Conservation (phyloP, 768 basidiomycete species). For the Strobilomyces dryophilus region DNA sequence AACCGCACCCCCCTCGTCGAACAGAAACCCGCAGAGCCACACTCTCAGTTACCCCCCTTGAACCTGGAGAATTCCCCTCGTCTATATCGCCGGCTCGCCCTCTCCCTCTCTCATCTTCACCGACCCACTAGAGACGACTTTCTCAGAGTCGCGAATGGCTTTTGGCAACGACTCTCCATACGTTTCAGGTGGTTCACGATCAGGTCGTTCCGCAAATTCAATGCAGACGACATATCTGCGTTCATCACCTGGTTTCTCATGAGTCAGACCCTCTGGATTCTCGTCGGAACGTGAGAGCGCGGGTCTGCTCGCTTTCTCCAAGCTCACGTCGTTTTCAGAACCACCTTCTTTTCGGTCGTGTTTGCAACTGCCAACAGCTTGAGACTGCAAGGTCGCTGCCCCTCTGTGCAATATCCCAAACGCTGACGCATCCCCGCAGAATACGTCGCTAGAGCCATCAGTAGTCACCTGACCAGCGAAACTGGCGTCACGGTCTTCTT, state of each 20-base stretch:
- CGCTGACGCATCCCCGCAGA: conserved; percentile 39
- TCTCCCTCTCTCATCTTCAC: conserved; percentile 70
- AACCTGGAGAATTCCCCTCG: conserved; percentile 68
- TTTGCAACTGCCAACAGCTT: conserved; percentile 89
- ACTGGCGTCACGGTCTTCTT: conserved; percentile 95
- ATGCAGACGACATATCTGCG: conserved; percentile 94
- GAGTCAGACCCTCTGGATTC: conserved; percentile 94
- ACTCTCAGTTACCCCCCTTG: conserved; percentile 25
- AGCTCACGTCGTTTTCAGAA: conserved; percentile 42
- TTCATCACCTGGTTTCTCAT: conserved; percentile 95
- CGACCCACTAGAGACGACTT: conserved; percentile 89
- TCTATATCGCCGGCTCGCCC: conserved; percentile 77
- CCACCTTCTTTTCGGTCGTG: conserved; percentile 92
- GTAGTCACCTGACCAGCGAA: conserved; percentile 88
- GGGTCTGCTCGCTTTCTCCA: not conserved
- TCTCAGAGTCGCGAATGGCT: conserved; percentile 78
- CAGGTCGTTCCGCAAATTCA: conserved; percentile 89
- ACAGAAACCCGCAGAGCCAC: conserved; percentile 7
- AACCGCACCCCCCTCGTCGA: not conserved
- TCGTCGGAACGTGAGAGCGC: conserved; percentile 62
- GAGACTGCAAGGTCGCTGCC: conserved; percentile 64
- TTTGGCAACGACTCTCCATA: conserved; percentile 84
- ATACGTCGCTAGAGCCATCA: conserved; percentile 82
- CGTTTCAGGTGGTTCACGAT: conserved; percentile 99
- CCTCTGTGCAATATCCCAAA: not conserved